phyloP scores from a whole-genome alignment of 176 grass and related monocot genomes.

The Pontederia crassipes region DNA sequence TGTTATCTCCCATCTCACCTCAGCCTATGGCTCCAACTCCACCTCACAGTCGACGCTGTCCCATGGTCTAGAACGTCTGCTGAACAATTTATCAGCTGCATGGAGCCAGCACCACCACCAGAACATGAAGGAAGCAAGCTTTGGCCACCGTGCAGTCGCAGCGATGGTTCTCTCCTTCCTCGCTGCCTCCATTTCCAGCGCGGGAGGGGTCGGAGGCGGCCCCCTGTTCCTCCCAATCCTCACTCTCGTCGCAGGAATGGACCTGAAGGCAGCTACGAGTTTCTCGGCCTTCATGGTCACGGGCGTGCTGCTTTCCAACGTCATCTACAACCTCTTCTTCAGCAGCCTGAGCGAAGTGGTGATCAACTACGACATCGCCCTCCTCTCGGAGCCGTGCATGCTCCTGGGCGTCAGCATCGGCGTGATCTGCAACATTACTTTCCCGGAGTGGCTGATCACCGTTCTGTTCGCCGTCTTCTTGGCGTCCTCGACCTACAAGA shows the following conservation, averaged over 20 bases:
- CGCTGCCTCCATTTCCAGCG: conserved; percentile 52
- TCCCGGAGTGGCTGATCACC: conserved; percentile 89
- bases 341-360: not conserved
- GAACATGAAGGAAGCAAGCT: not conserved
- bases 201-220: conserved; percentile 55
- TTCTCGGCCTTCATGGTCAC: conserved; percentile 77
- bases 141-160: not conserved
- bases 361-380: conserved; percentile 43
- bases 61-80: too few species aligned
- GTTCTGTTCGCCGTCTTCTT: conserved; percentile 54
- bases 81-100: too few species aligned
- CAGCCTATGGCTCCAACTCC: too few species aligned
- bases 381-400: conserved; percentile 65
- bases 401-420: conserved; percentile 74
- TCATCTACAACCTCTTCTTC: conserved; percentile 48
- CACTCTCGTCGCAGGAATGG: conserved; percentile 40
- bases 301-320: conserved; percentile 46
- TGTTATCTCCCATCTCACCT: too few species aligned
- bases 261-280: conserved; percentile 50
- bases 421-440: conserved; percentile 64
- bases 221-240: conserved; percentile 80
- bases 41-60: too few species aligned
- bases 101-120: too few species aligned
- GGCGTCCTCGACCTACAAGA: conserved; percentile 55
- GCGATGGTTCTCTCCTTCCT: conserved; percentile 53